Conservation (phyloP, 495 filamentous ascomycete species). For the Hyphodiscus hymeniophilus region DNA sequence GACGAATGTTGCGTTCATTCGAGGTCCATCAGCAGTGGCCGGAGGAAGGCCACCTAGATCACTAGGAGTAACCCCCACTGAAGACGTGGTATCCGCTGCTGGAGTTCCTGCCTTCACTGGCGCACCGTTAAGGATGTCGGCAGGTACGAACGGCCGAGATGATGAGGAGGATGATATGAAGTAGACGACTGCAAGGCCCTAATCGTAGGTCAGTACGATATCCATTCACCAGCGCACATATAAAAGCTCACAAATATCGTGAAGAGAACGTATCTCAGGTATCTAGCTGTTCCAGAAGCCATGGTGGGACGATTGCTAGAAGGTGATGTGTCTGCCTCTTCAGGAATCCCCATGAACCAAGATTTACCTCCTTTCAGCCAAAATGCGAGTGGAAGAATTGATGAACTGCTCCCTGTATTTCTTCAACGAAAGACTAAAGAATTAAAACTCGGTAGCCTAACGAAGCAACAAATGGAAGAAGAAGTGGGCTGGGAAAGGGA, state of each 20-base stretch:
- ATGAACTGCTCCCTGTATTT: not conserved
- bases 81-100: not conserved
- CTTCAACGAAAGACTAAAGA: not conserved
- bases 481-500: too few relatives aligned
- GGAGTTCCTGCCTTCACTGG: conserved; percentile 14
- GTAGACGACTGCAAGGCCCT: conserved; percentile 71
- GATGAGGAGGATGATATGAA: conserved; percentile 74
- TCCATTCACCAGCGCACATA: not conserved
- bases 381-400: not conserved
- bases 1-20: conserved; percentile 95
- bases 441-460: not conserved
- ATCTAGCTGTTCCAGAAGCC: conserved; percentile 58
- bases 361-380: not conserved
- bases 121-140: conserved; percentile 21
- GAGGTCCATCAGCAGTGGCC: conserved; percentile 48
- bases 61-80: conserved; percentile 14
- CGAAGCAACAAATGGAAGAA: too few relatives aligned
- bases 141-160: conserved; percentile 18
- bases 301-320: conserved; percentile 35
- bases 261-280: conserved; percentile 83
- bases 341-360: too few relatives aligned
- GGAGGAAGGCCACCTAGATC: conserved; percentile 32
- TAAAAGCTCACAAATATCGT: conserved; percentile 65
- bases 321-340: not conserved
- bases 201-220: conserved; percentile 2